Percentiles rank a stretch among this genome's conserved stretches.
These are phyloP conservation scores for Populus hybrid DNA, from an alignment of 441 rosid species.

Conservation along the genomic window DNA sequence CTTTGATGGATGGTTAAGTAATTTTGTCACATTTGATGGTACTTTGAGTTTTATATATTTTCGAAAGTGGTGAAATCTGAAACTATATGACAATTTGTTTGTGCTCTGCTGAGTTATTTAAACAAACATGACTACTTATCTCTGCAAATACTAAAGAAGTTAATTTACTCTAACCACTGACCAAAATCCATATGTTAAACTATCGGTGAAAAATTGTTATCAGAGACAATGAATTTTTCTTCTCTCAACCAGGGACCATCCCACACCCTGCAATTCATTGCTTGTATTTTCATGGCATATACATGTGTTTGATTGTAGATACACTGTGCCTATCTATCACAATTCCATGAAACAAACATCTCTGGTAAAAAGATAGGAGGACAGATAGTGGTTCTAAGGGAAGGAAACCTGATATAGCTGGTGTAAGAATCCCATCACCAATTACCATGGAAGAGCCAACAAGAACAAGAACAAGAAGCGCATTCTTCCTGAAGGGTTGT, in stretches of 20 bases:
- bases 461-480: constrained; percentile 63
- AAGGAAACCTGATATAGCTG: constrained; percentile 75
- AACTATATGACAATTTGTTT: neutral
- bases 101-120: neutral
- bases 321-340: neutral
- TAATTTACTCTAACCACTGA: neutral
- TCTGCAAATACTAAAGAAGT: neutral
- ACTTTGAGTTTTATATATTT: neutral
- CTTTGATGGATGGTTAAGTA: neutral
- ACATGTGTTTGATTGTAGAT: neutral
- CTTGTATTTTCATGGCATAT: neutral
- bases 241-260: no score
- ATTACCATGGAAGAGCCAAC: constrained; percentile 85
- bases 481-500: constrained; percentile 49
- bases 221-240: no score
- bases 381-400: neutral
- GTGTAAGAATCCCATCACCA: constrained; percentile 90
- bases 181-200: neutral
- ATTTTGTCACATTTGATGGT: neutral
- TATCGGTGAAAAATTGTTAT: no score
- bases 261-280: no score
- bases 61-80: neutral
- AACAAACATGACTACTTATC: neutral
- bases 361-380: neutral
- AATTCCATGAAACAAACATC: neutral